Base-by-base conservation (phyloP, 176 grass and related monocot genomes). In the Alopecurus myosuroides region DNA sequence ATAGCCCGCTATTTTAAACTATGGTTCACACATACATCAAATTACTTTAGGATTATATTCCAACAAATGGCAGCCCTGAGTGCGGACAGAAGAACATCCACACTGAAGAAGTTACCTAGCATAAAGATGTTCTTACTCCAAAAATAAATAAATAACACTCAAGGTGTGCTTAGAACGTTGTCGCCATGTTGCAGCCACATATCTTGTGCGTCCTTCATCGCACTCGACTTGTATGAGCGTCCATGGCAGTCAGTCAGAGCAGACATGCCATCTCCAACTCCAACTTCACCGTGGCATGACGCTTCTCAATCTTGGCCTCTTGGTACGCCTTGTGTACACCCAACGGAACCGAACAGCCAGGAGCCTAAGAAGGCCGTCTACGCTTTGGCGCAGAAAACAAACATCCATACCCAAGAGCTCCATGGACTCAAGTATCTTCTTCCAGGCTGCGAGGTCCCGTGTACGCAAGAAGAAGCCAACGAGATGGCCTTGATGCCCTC, bases 391-490 rank as follows among this genome's bases (percentile, higher is more conserved):
- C 52, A 88, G 15, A 80, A 88, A 88, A 0, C 15, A 50, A 0
- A 88, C 73, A 2, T 88, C 7, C 86, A 88, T 88, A 30, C 86
- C 86, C 28, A 88, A 73, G 31, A 70, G 30, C 40, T 77, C 73
- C 1, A 88, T 62, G n/a, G n/a, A n/a, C n/a, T n/a, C n/a, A n/a
- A n/a, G n/a, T n/a, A n/a, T n/a, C n/a, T 70, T 88, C 86, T 83
- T 88, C 86, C 86, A 88, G 2, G 77, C 5, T 22, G 69, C 22
- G 11, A 88, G 12, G 80, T 88, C 37, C 61, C 37, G 2, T 0
- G 9, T 29, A 25, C 57, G 12, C 49, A 77, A 29, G 36, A 1
- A 18, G 15, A 0, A 1, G 31, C 33, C 35, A 36, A 36, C 2
- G 35, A 23, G 50, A 62, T 36, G 82, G 44, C 10, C 11, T 12